Percentiles rank a stretch among this genome's conserved stretches.
phyloP scores from a whole-genome alignment of 225 moss, liverwort and hornwort genomes.

The Takakia lepidozioides region DNA sequence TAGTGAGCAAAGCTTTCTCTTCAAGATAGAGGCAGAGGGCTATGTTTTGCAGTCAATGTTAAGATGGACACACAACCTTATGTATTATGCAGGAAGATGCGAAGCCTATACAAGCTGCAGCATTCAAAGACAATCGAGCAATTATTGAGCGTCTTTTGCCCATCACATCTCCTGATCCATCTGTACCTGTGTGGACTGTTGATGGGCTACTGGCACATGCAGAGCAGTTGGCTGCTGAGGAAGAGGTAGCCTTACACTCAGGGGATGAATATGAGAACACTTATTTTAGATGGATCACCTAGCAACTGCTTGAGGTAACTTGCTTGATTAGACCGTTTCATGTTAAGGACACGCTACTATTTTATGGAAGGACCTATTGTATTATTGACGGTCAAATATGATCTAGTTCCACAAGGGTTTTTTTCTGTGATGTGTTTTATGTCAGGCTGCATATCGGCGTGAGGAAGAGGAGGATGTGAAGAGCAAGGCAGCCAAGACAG shows the following conservation, averaged over 20 bases:
- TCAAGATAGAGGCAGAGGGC: no score
- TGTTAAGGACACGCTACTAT: no score
- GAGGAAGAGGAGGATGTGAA: constrained; percentile 34
- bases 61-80: no score
- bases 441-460: constrained; percentile 42
- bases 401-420: constrained; percentile 5
- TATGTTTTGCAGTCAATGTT: no score
- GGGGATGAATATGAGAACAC: background rate
- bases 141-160: constrained; percentile 63
- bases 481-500: constrained; percentile 23
- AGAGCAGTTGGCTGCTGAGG: constrained; percentile 42
- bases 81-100: constrained; percentile 50
- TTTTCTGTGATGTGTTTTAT: background rate
- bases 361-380: no score
- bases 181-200: constrained; percentile 69
- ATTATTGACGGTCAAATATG: no score
- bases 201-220: constrained; percentile 63
- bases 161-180: constrained; percentile 45
- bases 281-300: background rate
- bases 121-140: constrained; percentile 46
- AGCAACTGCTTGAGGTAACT: no score
- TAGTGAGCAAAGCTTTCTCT: no score
- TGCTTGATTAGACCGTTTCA: no score
- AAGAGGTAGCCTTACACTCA: constrained; percentile 36
- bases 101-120: constrained; percentile 70